Evolutionary conservation across 2,329 filamentous ascomycete species (phyloP).

Genomic region (Fusarium subglutinans): DNA sequence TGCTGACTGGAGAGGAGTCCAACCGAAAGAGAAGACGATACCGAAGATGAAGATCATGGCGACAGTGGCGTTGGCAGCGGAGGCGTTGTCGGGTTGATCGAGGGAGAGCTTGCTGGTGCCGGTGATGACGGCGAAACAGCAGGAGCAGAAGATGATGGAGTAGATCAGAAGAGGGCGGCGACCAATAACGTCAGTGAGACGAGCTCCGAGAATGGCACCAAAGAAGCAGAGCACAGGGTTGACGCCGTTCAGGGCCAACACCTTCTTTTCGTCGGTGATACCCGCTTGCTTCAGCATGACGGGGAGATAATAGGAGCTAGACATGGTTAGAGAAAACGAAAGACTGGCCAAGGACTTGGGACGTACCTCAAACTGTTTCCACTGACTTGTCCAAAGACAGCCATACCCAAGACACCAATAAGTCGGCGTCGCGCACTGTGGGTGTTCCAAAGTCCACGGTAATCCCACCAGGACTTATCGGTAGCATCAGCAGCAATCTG

Average conservation of each 20-base stretch:
- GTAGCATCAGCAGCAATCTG: constrained; percentile 59
- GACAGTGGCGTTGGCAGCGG: constrained; percentile 55
- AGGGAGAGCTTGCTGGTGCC: constrained; percentile 57
- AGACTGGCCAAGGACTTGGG: accelerated
- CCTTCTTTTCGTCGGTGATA: constrained; percentile 57
- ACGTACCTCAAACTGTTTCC: constrained; percentile 54
- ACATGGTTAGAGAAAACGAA: background rate
- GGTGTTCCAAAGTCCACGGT: constrained; percentile 61
- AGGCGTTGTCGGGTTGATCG: constrained; percentile 46
- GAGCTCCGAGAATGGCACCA: constrained; percentile 62
- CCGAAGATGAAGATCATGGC: constrained; percentile 63
- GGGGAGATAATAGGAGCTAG: constrained; percentile 64
- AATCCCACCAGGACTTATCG: constrained; percentile 67
- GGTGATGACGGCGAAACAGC: constrained; percentile 60
- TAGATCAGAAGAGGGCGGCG: constrained; percentile 63
- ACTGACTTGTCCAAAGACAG: constrained; percentile 62
- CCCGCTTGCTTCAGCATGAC: constrained; percentile 61
- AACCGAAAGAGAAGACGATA: constrained; percentile 60
- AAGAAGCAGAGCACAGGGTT: constrained; percentile 63
- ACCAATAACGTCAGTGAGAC: constrained; percentile 65
- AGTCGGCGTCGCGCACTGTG: constrained; percentile 59
- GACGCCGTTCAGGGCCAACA: constrained; percentile 61
- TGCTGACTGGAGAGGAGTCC: constrained; percentile 59
- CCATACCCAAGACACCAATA: constrained; percentile 60
- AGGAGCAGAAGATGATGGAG: constrained; percentile 56